These are phyloP conservation scores for Xylaria cubensis DNA, from an alignment of 495 filamentous ascomycete species.

Conservation along the genomic window DNA sequence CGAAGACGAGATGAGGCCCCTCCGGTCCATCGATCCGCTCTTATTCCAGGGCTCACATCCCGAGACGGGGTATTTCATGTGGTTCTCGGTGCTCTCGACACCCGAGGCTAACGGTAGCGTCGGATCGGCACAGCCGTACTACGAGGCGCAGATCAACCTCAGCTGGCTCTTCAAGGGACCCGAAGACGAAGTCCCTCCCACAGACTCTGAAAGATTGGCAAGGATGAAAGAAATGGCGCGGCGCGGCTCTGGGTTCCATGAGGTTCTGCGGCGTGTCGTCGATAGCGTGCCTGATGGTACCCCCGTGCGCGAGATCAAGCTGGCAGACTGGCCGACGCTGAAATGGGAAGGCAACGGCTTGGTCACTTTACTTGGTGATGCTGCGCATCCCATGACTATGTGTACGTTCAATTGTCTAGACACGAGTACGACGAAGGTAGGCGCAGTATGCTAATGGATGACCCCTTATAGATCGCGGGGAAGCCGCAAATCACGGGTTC, in stretches of 20 bases:
- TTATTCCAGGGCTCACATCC: slow-evolving; percentile 68
- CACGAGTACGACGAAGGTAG: slow-evolving; percentile 32
- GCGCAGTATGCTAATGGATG: slow-evolving; percentile 34
- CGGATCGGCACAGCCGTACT: slow-evolving; percentile 28
- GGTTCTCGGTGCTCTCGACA: slow-evolving; percentile 56
- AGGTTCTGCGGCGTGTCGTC: slow-evolving; percentile 55
- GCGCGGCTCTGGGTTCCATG: slow-evolving; percentile 46
- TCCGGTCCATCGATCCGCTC: slow-evolving; percentile 60
- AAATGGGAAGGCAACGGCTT: slow-evolving; percentile 50
- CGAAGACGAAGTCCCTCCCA: slow-evolving; percentile 44
- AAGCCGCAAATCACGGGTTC: slow-evolving; percentile 64
- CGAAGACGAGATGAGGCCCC: not conserved
- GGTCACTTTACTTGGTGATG: slow-evolving; percentile 60
- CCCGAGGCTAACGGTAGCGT: slow-evolving; percentile 51
- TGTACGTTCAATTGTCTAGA: slow-evolving; percentile 40
- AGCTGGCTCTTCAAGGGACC: slow-evolving; percentile 48
- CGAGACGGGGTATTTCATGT: slow-evolving; percentile 59
- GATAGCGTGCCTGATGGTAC: slow-evolving; percentile 55
- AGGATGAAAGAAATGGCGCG: slow-evolving; percentile 59
- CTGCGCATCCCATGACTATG: slow-evolving; percentile 66
- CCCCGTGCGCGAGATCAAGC: slow-evolving; percentile 52
- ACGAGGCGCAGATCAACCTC: slow-evolving; percentile 49
- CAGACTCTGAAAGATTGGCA: slow-evolving; percentile 47
- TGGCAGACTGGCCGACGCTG: slow-evolving; percentile 58
- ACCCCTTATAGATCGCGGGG: slow-evolving; percentile 51